These are phyloP conservation scores for Xylariales sp. DNA, from an alignment of 2,329 filamentous ascomycete species.

Conservation along the genomic window DNA sequence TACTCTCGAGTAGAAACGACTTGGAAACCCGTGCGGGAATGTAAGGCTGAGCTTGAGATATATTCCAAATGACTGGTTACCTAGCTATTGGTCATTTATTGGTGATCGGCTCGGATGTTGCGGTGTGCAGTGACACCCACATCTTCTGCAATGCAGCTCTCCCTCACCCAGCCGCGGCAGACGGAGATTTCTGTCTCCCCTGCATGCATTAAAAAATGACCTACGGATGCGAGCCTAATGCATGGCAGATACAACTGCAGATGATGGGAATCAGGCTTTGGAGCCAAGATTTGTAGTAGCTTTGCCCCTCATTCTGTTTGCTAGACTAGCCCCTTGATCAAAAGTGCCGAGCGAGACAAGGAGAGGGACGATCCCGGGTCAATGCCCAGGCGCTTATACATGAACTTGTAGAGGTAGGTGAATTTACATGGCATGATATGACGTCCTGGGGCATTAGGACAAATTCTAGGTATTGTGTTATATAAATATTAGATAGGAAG, in stretches of 20 bases:
- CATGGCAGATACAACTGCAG: slow-evolving; percentile 34
- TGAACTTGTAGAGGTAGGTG: not conserved
- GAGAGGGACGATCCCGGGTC: not conserved
- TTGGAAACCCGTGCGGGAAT: not conserved
- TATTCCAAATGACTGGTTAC: slow-evolving; percentile 5
- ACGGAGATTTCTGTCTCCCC: slow-evolving; percentile 37
- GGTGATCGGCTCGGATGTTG: slow-evolving; percentile 29
- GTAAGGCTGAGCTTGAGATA: not conserved
- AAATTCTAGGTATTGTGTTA: too few species aligned
- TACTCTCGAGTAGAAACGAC: not conserved
- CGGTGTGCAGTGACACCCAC: slow-evolving; percentile 33
- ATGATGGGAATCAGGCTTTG: slow-evolving; percentile 31
- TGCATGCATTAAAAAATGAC: slow-evolving; percentile 37
- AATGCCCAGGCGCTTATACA: slow-evolving; percentile 11
- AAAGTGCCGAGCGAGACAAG: slow-evolving; percentile 18
- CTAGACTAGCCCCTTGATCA: slow-evolving; percentile 5
- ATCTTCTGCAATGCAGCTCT: slow-evolving; percentile 38
- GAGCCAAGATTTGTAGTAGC: slow-evolving; percentile 31
- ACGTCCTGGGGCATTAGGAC: slow-evolving; percentile 2
- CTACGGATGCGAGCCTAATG: slow-evolving; percentile 35
- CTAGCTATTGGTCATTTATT: slow-evolving; percentile 2
- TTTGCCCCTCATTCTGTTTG: slow-evolving; percentile 27
- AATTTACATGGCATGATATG: not conserved
- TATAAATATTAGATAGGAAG: not conserved
- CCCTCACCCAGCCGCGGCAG: slow-evolving; percentile 28